Evolutionary conservation across 176 grass and related monocot species (phyloP), one percentile per base, ranked within the genome.

Genomic region (Musa schizocarpa): DNA sequence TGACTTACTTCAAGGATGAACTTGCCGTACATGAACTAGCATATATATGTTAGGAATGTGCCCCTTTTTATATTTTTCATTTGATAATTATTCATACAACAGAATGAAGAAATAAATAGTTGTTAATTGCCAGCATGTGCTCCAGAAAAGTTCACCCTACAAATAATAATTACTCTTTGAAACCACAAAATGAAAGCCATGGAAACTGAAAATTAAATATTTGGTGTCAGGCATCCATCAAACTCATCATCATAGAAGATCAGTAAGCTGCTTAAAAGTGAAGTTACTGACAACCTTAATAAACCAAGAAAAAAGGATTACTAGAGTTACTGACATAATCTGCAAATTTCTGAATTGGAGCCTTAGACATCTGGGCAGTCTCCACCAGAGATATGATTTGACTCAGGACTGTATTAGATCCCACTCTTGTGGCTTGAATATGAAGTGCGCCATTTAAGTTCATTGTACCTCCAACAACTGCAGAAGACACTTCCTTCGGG

Each of bases 361-460:
- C 95, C 85, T 99, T 99, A 29, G 95, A 99, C 84, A 99, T 84
- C 81, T 99, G 95, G 51, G 95, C 95, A 59, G 86, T 99, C 85
- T 99, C 95, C 43, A 99, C 95, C 78, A 99, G 86, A 83, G 95
- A 91, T 72, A 99, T 99, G 73, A 99, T 99, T 76, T 99, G 95
- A 82, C 90, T 94, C 74, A 99, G 77, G 76, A 99, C 95, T 48
- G 95, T 89, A 16, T 89, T 85, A 0, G 90, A 91, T 68, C 95
- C 95, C 76, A 99, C 95, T 87, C 93, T 99, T 11, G 91, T 94
- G 73, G 88, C 90, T 89, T 89, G 81, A 83, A 99, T 72, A 74
- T 99, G 90, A 89, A 99, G 88, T 71, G 84, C 78, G 48, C 95
- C 95, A 2, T 94, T 84, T 69, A 99, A 91, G 75, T 99, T 99